Percentiles rank a stretch among this genome's conserved stretches.
Conservation (phyloP, 768 basidiomycete species). For the Tulasnella sp. region DNA sequence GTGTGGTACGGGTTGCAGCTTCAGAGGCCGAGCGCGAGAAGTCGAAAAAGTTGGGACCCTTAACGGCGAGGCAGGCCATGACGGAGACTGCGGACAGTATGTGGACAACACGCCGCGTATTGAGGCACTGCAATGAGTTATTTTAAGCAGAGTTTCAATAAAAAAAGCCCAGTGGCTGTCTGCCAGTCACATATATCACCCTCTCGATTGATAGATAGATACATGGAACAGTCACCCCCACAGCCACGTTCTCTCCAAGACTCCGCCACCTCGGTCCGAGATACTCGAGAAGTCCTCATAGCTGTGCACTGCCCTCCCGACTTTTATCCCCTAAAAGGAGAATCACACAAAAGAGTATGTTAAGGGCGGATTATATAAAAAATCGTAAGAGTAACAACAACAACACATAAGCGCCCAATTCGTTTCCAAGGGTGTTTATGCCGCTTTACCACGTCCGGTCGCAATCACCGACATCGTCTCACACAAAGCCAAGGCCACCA, state of each 20-base stretch:
- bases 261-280: neutral
- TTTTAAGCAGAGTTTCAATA: neutral
- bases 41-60: neutral
- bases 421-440: slow-evolving; percentile 1
- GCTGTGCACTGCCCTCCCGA: neutral
- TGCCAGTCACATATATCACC: neutral
- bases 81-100: neutral
- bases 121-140: neutral
- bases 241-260: neutral
- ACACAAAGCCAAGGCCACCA: neutral
- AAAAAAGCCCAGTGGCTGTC: neutral
- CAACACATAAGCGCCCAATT: neutral
- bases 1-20: neutral
- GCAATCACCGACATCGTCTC: neutral
- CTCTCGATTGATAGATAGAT: no score
- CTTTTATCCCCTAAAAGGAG: neutral
- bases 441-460: neutral
- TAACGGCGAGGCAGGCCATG: neutral
- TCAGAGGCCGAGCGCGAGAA: neutral
- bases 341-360: neutral
- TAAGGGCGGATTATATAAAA: neutral
- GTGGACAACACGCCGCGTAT: neutral
- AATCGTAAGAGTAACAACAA: neutral
- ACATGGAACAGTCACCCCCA: no score
- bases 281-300: neutral